Evolutionary conservation across 306 rosid genomes (phyloP), one percentile per base, ranked within the genome.

Genomic region (Citrullus colocynthis): DNA sequence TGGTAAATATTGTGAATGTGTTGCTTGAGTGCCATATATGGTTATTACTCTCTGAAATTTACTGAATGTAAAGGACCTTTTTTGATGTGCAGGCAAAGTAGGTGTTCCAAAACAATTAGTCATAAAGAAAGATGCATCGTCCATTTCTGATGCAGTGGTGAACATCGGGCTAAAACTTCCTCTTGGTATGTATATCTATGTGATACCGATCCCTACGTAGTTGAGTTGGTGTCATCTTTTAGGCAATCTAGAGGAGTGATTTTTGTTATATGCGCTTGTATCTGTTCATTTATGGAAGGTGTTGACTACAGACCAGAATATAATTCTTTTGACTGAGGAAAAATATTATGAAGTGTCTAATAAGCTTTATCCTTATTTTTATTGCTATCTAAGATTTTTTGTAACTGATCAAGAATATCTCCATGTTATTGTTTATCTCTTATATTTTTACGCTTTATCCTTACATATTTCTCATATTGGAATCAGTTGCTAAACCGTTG

Each of bases 401-500:
- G 54, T 41, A 41, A 10, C 9, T 17, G 42, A 37, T 66, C 32
- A 6, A 45, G 1, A 6, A 82, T 44, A 18, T 44, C 28, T 8
- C 21, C 49, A 18, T 28, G 41, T 4, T 18, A 30, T 8, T 49
- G 13, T 21, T 21, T 42, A 24, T 28, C 28, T 16, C 41, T 7
- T 72, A 24, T 4, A 44, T 15, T 71, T 28, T 72, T 49, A 13
- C 37, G 17, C 34, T 79, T 48, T 14, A 74, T 80, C 41, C 9
- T 69, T 30, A 37, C 54, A 21, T 54, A 32, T 59, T 24, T 78
- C 76, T 67, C 34, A 14, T 51, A 21, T 48, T 65, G 24, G 48
- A 39, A 55, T 83, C 76, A 93, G 98, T 93, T 88, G 98, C 98
- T 69, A 93, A 93, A 90, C 98, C 98, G 41, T 70, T 93, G 78